Conservation (phyloP, 2,329 filamentous ascomycete species). For the Ceratocystis destructans region DNA sequence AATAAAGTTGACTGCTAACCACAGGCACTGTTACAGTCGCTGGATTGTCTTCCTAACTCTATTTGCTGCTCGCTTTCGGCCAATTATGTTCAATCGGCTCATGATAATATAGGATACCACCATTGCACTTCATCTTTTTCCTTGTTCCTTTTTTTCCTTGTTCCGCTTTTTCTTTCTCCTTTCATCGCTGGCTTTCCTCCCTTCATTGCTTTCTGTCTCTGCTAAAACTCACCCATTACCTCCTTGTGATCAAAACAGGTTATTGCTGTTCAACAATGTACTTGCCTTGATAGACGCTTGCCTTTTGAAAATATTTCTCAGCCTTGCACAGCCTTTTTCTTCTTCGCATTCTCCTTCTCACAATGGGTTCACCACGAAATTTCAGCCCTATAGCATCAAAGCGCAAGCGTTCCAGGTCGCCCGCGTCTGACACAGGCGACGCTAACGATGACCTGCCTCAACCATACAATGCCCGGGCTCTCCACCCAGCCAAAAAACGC, state of each 20-base stretch:
- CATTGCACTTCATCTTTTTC: background rate
- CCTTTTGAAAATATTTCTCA: background rate
- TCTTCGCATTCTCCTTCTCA: background rate
- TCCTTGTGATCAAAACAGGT: background rate
- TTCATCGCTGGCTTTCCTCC: background rate
- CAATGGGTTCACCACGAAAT: conserved; percentile 8
- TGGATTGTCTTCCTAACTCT: background rate
- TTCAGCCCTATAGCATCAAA: conserved; percentile 20
- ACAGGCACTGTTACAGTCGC: background rate
- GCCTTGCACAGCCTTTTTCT: background rate
- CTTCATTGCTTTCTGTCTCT: background rate
- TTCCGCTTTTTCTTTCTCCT: background rate
- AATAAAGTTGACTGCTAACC: background rate
- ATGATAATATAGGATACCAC: background rate
- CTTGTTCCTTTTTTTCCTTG: background rate
- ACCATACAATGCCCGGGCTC: conserved; percentile 45
- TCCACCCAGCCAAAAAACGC: conserved; percentile 46
- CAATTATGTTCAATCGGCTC: too few relatives aligned
- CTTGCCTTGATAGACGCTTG: background rate
- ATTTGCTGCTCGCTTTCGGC: background rate
- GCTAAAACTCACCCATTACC: background rate
- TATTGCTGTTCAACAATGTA: conserved; percentile 2
- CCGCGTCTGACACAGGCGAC: conserved; percentile 14
- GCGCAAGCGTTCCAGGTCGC: conserved; percentile 29
- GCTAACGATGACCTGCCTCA: conserved; percentile 37